Evolutionary conservation across 2,329 filamentous ascomycete genomes (phyloP), one percentile per base, ranked within the genome.

Genomic region (Apiospora saccharicola): DNA sequence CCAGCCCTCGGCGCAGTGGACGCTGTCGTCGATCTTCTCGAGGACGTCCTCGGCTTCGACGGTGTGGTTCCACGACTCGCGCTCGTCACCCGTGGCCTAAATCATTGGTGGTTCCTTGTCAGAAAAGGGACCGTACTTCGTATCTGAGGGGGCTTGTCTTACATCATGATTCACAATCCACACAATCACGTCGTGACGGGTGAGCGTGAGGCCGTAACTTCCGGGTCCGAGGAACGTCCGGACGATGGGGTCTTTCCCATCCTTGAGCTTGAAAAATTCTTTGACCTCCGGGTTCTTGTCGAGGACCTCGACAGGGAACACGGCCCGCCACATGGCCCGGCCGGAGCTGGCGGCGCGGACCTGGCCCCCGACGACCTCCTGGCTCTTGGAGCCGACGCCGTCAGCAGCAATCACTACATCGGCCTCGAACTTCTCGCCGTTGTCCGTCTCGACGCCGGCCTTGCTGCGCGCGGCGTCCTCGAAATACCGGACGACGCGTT

Each of bases 401-500:
- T 71, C 70, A 1, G 70, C 70, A 10, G 70, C 70, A 10, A 69
- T 44, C 19, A 71, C 70, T 2, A 71, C 37, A 14, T 71, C 70
- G 2, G 70, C 70, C 8, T 41, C 80, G 73, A 84, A 84, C n/a
- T 78, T 84, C 70, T 86, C 84, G 0, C 86, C 88, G 72, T 84
- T 82, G 61, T 86, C 86, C 0, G 87, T 83, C 46, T 85, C 79
- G 24, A 89, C 87, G 5, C 83, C 82, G 0, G 84, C 83, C 43
- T 85, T 85, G 7, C 78, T 72, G 24, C 71, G 73, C 6, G 49
- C 74, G 37, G 83, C 80, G 49, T 86, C 83, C 77, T 89, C 87
- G 72, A 84, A 85, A 75, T 89, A 89, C 69, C 86, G 82, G 53
- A 84, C 81, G 0, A 89, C 85, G 34, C 82, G 82, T 44, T 84